Percentiles rank a stretch among this genome's conserved stretches.
Evolutionary conservation across 1,139 yeast species (phyloP).

Genomic region (Yamadazyma songkhlaensis): DNA sequence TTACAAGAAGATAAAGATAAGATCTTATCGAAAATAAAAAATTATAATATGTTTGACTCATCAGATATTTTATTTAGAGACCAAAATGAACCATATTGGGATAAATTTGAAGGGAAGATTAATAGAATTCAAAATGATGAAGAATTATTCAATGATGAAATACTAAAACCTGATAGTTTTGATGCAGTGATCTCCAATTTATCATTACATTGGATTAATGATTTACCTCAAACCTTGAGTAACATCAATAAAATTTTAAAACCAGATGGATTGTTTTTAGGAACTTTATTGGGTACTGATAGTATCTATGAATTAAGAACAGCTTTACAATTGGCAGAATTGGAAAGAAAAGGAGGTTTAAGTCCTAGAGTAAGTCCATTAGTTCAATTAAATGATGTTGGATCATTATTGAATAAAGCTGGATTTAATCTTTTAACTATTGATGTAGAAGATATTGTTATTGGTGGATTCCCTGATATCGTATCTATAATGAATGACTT

Average conservation of each 20-base stretch:
- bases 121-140: slow-evolving; percentile 64
- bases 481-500: slow-evolving; percentile 66
- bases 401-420: slow-evolving; percentile 67
- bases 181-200: slow-evolving; percentile 76
- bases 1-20: slow-evolving; percentile 47
- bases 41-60: slow-evolving; percentile 68
- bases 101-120: slow-evolving; percentile 38
- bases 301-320: slow-evolving; percentile 79
- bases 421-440: slow-evolving; percentile 79
- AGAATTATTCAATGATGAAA: slow-evolving; percentile 49
- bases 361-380: slow-evolving; percentile 81
- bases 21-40: slow-evolving; percentile 52
- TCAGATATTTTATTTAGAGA: slow-evolving; percentile 57
- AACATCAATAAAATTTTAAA: slow-evolving; percentile 61
- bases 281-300: slow-evolving; percentile 83
- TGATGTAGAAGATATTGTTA: slow-evolving; percentile 81
- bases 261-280: slow-evolving; percentile 84
- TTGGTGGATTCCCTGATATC: slow-evolving; percentile 75
- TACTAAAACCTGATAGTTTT: slow-evolving; percentile 42
- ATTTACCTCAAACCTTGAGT: slow-evolving; percentile 61
- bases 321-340: slow-evolving; percentile 75
- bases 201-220: slow-evolving; percentile 84
- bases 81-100: slow-evolving; percentile 28
- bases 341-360: slow-evolving; percentile 76
- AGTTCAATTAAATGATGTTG: slow-evolving; percentile 76